Percentiles rank a stretch among this genome's conserved stretches.
phyloP scores from a whole-genome alignment of 129 eudicot species.

The Smallanthus sonchifolius region DNA sequence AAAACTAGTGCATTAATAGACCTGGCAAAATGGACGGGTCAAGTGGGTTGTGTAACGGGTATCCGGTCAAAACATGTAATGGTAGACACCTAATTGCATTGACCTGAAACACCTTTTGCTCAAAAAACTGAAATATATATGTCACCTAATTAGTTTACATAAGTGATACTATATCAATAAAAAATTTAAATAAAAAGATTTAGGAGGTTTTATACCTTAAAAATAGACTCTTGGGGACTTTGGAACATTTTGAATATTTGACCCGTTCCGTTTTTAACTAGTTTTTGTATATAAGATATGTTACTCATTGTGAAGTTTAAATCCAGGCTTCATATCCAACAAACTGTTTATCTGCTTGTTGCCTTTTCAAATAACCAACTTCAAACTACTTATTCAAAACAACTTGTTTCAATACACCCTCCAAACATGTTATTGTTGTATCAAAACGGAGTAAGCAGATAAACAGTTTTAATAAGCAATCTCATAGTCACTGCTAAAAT shows the following conservation, averaged over 20 bases:
- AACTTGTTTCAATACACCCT: too few species aligned
- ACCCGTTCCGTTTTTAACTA: too few species aligned
- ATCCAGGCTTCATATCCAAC: too few species aligned
- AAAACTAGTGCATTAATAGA: not conserved
- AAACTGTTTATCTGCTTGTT: too few species aligned
- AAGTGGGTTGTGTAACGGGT: not conserved
- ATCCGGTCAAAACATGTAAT: not conserved
- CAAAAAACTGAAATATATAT: not conserved
- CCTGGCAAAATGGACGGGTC: conserved; percentile 1
- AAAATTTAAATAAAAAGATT: too few species aligned
- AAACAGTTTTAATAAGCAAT: not conserved
- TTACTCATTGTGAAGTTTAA: too few species aligned
- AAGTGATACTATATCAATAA: not conserved
- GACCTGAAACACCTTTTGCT: not conserved
- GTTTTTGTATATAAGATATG: too few species aligned
- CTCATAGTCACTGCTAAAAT: not conserved
- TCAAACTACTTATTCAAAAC: not conserved
- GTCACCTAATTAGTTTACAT: not conserved
- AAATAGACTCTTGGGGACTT: too few species aligned
- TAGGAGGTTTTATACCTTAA: too few species aligned
- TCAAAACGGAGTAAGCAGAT: too few species aligned
- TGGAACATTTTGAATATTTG: too few species aligned
- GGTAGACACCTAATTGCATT: not conserved
- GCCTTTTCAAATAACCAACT: not conserved
- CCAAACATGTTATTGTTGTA: not conserved